Evolutionary conservation across 2,329 filamentous ascomycete genomes (phyloP).

Genomic region (Ceratocystis albifundus): DNA sequence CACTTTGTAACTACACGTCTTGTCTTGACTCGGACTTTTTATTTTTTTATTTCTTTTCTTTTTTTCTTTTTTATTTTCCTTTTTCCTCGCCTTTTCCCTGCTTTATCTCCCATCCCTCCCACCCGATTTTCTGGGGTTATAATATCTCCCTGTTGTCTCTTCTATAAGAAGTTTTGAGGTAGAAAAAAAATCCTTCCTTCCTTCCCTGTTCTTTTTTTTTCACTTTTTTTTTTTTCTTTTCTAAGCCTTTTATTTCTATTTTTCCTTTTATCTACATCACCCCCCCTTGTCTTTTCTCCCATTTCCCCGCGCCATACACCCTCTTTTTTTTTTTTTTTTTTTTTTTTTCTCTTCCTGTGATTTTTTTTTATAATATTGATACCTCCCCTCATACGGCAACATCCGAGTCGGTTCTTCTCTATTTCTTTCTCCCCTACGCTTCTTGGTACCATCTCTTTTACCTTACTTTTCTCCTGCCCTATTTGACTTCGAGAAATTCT

Average conservation of each 20-base stretch:
- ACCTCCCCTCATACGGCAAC: conserved; percentile 3
- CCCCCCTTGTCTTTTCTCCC: no score
- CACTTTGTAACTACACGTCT: conserved; percentile 8
- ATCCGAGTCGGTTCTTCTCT: background rate
- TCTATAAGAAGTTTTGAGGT: background rate
- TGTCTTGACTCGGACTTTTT: background rate
- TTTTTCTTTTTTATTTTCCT: background rate
- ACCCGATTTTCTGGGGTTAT: conserved; percentile 9
- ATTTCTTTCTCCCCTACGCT: background rate
- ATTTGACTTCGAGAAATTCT: background rate
- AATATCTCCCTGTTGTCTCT: conserved; percentile 11
- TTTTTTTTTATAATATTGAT: background rate
- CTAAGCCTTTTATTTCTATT: background rate
- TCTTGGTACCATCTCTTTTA: background rate
- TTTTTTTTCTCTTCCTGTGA: background rate
- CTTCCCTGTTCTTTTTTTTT: background rate
- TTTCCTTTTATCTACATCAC: background rate
- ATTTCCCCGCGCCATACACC: no score
- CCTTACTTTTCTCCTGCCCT: conserved; percentile 10
- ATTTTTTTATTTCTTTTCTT: background rate
- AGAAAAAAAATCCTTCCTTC: background rate
- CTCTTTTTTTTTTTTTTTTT: conserved; percentile 1
- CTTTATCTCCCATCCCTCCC: background rate
- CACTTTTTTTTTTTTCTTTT: background rate
- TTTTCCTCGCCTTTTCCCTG: background rate